Evolutionary conservation across 2,329 filamentous ascomycete species (phyloP), one percentile per base, ranked within the genome.

Genomic region (Colletotrichum sansevieriae): DNA sequence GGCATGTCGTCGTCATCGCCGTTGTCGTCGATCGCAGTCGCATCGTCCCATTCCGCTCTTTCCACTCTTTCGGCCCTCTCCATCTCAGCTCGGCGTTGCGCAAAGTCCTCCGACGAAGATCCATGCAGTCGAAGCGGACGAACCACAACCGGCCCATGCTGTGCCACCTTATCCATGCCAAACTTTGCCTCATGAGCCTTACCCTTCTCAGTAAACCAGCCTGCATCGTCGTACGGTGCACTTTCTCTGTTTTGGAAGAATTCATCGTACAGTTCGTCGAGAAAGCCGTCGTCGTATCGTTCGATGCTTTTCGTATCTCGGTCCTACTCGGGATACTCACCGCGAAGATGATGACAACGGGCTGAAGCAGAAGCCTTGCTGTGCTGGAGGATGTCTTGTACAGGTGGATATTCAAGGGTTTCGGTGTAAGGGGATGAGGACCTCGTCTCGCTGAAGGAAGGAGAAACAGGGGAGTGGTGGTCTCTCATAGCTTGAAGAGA

Each of bases 271-370:
- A 33, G 6, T 76, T 80, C 76, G 71, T 71, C 65, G 68, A 76
- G 64, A 12, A 43, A 52, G 12, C 57, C 9, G 52, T 65, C 33
- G 33, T 35, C 22, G 9, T 78, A 56, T 75, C 70, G 56, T 72
- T 72, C 64, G 62, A 62, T 56, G 64, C 35, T 57, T 47, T 61
- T 65, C 54, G 70, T 64, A 59, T 63, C 33, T 56, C 49, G 72
- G 49, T 71, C 66, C 70, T 77, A 71, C 58, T 74, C 74, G 71
- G 70, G 68, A 83, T 82, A 84, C 82, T 84, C 80, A 85, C 83
- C 80, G 74, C 74, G 78, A 81, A 80, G 79, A 85, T 82, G 82
- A 85, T 82, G 82, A 83, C 81, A 78, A 77, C 73, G 74, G 71
- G 68, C 74, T 49, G 43, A 37, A 25, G 54, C 68, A 65, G 66